phyloP scores from a whole-genome alignment of 306 rosid genomes.

The Acacia crassicarpa region DNA sequence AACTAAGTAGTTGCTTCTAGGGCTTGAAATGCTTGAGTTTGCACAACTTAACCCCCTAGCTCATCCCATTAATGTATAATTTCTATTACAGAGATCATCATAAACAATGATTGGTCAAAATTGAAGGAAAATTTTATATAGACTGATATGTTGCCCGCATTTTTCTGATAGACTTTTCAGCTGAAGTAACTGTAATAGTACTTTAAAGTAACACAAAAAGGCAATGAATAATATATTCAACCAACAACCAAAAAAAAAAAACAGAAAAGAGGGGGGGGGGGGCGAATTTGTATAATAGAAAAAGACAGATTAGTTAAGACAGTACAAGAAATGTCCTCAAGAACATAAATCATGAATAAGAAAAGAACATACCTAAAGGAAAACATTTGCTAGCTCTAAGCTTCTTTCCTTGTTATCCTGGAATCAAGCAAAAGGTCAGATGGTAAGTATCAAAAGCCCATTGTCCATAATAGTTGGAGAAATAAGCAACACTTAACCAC shows the following conservation, averaged over 20 bases:
- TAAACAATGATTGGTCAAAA: constrained; percentile 11
- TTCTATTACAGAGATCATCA: neutral
- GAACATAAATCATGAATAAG: neutral
- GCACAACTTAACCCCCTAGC: constrained; percentile 22
- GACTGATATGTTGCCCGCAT: constrained; percentile 28
- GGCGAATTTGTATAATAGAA: neutral
- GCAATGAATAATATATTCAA: neutral
- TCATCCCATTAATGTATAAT: constrained; percentile 29
- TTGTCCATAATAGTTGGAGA: neutral
- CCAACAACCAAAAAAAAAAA: neutral
- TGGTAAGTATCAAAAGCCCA: constrained; percentile 12
- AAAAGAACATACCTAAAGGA: constrained; percentile 38
- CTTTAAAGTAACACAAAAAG: neutral
- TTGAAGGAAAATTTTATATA: constrained; percentile 29
- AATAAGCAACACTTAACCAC: neutral
- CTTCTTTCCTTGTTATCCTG: constrained; percentile 96
- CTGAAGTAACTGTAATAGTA: constrained; percentile 30
- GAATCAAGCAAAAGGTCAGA: constrained; percentile 26
- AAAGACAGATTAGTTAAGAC: neutral
- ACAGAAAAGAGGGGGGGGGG: too few relatives aligned
- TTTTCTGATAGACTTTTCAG: constrained; percentile 27
- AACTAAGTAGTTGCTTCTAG: neutral
- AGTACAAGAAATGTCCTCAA: neutral
- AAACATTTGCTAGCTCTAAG: constrained; percentile 46
- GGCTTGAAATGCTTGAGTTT: constrained; percentile 8